phyloP scores from a whole-genome alignment of 345 rosid species.

The Punica granatum region DNA sequence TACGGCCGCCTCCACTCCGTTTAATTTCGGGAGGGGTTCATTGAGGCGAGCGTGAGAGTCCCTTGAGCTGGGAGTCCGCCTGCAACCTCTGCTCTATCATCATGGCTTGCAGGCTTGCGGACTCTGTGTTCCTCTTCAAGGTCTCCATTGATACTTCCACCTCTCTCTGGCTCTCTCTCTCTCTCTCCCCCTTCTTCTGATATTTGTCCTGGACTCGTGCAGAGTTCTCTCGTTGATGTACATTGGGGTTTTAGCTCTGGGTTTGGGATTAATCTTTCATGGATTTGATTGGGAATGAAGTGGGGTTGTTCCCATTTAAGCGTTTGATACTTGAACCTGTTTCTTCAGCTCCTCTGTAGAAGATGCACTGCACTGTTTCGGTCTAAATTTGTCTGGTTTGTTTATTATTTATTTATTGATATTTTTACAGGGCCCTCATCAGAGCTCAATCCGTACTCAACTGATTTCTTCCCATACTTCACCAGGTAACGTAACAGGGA shows the following conservation, averaged over 20 bases:
- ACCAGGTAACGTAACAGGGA: conserved; percentile 32
- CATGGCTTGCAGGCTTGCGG: conserved; percentile 71
- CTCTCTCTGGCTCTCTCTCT: conserved; percentile 5
- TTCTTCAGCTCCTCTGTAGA: neutral
- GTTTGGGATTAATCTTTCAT: neutral
- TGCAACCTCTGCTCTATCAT: conserved; percentile 22
- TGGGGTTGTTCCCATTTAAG: neutral
- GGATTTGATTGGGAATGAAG: neutral
- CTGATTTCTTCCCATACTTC: conserved; percentile 40
- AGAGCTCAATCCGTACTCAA: conserved; percentile 34
- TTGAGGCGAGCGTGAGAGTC: neutral
- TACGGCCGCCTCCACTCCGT: too few species aligned
- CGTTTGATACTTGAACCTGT: neutral
- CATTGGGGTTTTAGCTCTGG: conserved; percentile 2
- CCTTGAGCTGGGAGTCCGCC: conserved; percentile 10
- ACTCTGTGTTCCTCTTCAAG: conserved; percentile 49
- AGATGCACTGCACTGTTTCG: neutral
- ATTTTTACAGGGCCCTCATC: conserved; percentile 56
- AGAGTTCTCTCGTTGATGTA: neutral
- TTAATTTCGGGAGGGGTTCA: conserved; percentile 3
- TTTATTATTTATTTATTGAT: conserved; percentile 14
- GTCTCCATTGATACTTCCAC: conserved; percentile 20
- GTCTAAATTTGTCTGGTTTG: neutral
- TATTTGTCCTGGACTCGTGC: conserved; percentile 3
- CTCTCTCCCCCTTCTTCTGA: conserved; percentile 3